Conservation (phyloP, 352 stramenopile genomes). For the Globisporangium iwayamae region DNA sequence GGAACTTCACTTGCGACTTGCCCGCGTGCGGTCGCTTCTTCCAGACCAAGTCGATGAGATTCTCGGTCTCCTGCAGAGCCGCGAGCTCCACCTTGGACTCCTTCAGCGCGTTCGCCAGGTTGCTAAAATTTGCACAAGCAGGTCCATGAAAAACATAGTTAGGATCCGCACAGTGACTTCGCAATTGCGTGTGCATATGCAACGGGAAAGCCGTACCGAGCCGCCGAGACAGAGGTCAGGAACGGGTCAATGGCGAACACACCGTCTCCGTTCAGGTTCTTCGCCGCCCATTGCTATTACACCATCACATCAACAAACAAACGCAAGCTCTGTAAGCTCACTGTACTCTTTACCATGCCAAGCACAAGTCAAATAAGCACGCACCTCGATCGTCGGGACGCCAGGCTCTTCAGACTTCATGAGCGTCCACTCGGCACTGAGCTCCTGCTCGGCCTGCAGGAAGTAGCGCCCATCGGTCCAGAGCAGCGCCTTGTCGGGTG, state of each 20-base stretch:
- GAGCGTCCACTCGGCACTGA: slow-evolving; percentile 93
- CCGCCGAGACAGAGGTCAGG: slow-evolving; percentile 88
- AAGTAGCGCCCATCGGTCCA: slow-evolving; percentile 99
- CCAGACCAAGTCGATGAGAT: slow-evolving; percentile 97
- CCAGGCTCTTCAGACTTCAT: slow-evolving; percentile 94
- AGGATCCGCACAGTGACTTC: background rate
- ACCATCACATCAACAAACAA: slow-evolving; percentile 1
- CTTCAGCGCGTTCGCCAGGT: slow-evolving; percentile 61
- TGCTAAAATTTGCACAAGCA: slow-evolving; percentile 23
- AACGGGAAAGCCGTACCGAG: slow-evolving; percentile 32
- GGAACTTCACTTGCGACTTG: slow-evolving; percentile 87
- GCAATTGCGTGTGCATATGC: background rate
- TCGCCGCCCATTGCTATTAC: slow-evolving; percentile 60
- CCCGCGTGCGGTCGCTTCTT: slow-evolving; percentile 60
- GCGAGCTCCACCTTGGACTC: slow-evolving; percentile 71
- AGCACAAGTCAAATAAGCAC: slow-evolving; percentile 3
- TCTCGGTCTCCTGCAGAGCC: slow-evolving; percentile 73
- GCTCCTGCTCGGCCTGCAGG: slow-evolving; percentile 93
- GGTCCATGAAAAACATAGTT: background rate
- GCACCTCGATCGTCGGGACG: slow-evolving; percentile 90
- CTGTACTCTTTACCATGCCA: background rate
- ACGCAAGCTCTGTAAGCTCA: background rate
- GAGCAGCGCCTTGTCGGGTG: slow-evolving; percentile 84
- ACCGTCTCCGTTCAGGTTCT: slow-evolving; percentile 52
- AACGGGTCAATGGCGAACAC: slow-evolving; percentile 95